phyloP scores from a whole-genome alignment of 2,329 filamentous ascomycete genomes.

The Dryadomyces sulphureus region DNA sequence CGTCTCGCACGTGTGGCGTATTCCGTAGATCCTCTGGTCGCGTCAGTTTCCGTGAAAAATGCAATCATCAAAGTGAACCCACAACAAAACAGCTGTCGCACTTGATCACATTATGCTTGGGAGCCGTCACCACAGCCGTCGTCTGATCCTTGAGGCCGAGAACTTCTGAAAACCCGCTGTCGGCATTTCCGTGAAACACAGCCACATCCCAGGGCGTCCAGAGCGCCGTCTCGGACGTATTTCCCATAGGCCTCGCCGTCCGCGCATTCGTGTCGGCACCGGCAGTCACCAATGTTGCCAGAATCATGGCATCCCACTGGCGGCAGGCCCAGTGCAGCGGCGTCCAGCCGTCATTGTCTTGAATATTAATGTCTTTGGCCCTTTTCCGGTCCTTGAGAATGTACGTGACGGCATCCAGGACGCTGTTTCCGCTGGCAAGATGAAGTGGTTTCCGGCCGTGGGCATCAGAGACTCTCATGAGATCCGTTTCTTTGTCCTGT shows the following conservation, averaged over 20 bases:
- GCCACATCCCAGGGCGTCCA: conserved; percentile 1
- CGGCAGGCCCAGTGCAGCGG: conserved; percentile 1
- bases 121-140: not conserved
- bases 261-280: not conserved
- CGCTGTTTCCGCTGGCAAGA: not conserved
- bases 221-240: not conserved
- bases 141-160: not conserved
- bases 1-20: too few relatives aligned
- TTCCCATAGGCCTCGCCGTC: not conserved
- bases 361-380: not conserved
- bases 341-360: not conserved
- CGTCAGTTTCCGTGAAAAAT: too few relatives aligned
- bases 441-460: not conserved
- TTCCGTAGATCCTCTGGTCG: too few relatives aligned
- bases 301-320: not conserved
- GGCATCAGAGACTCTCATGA: not conserved
- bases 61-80: not conserved
- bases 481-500: too few relatives aligned
- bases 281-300: not conserved
- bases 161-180: not conserved
- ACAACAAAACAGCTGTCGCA: conserved; percentile 1
- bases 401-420: not conserved
- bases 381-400: not conserved
- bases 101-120: not conserved
- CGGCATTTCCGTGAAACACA: not conserved